Conservation (phyloP, 2,329 filamentous ascomycete species). For the Claviceps pazoutovae region DNA sequence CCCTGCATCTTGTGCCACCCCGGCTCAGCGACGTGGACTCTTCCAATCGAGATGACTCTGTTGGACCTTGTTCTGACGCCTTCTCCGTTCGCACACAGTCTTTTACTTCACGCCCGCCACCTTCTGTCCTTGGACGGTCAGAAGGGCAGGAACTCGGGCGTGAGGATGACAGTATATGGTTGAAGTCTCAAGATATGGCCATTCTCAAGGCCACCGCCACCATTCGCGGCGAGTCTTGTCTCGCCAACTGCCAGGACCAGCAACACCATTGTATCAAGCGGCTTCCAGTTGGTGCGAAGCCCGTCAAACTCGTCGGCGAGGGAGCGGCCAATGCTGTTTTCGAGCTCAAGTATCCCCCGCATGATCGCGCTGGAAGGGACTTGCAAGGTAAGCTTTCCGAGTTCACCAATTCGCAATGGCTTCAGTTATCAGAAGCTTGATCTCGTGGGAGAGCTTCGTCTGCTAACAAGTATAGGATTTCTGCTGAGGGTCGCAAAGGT, state of each 20-base stretch:
- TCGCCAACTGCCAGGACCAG: conserved; percentile 1
- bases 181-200: conserved; percentile 12
- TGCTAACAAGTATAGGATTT: conserved; percentile 13
- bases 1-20: conserved; percentile 12
- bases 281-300: conserved; percentile 20
- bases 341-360: conserved; percentile 32
- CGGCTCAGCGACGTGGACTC: conserved; percentile 9
- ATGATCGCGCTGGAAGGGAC: conserved; percentile 15
- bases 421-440: not conserved
- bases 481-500: conserved; percentile 27
- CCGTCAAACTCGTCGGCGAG: conserved; percentile 40
- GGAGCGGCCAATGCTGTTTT: conserved; percentile 70
- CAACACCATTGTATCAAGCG: conserved; percentile 14
- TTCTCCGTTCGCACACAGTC: conserved; percentile 7
- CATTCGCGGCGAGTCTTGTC: conserved; percentile 2
- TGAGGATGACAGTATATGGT: conserved; percentile 11
- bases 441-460: no score
- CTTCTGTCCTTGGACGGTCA: conserved; percentile 3
- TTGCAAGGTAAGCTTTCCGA: conserved; percentile 20
- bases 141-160: conserved; percentile 2
- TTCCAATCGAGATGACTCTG: conserved; percentile 10
- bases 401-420: not conserved
- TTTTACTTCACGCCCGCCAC: conserved; percentile 7
- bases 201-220: conserved; percentile 9
- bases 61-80: conserved; percentile 8